Conservation (phyloP, 2,329 filamentous ascomycete species). For the Trematosphaeria pertusa region DNA sequence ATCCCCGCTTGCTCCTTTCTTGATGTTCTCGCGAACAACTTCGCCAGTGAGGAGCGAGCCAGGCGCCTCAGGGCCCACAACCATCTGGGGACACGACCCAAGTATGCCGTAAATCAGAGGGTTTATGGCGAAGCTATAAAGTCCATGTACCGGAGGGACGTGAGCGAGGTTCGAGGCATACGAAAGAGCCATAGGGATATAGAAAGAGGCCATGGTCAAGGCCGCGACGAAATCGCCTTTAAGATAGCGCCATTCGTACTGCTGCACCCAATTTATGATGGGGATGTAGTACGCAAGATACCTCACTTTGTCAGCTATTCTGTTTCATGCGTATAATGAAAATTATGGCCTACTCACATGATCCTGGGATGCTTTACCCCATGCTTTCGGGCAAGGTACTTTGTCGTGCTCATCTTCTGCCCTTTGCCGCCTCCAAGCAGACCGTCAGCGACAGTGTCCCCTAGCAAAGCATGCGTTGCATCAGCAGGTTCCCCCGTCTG, state of each 20-base stretch:
- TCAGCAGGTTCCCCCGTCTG: slow-evolving; percentile 39
- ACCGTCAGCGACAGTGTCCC: slow-evolving; percentile 54
- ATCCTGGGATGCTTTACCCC: slow-evolving; percentile 74
- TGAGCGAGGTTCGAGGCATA: slow-evolving; percentile 92
- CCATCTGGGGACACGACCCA: slow-evolving; percentile 90
- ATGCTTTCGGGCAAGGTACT: slow-evolving; percentile 73
- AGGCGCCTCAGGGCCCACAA: slow-evolving; percentile 93
- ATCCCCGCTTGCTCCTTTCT: slow-evolving; percentile 68
- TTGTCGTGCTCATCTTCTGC: slow-evolving; percentile 76
- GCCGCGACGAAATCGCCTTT: slow-evolving; percentile 87
- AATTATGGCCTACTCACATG: slow-evolving; percentile 65
- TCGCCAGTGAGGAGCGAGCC: slow-evolving; percentile 89
- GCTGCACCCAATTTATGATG: slow-evolving; percentile 85
- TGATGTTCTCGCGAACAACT: slow-evolving; percentile 80
- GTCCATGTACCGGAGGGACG: slow-evolving; percentile 88
- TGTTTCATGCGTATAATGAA: background rate
- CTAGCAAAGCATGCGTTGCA: slow-evolving; percentile 48
- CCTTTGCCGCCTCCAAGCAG: slow-evolving; percentile 54
- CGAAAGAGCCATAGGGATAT: slow-evolving; percentile 95
- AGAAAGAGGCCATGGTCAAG: slow-evolving; percentile 97
- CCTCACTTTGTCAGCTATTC: slow-evolving; percentile 58
- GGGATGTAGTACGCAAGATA: slow-evolving; percentile 95
- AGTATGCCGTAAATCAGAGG: slow-evolving; percentile 90
- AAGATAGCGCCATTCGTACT: slow-evolving; percentile 83
- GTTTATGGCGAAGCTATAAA: slow-evolving; percentile 94